Evolutionary conservation across 495 filamentous ascomycete genomes (phyloP).

Genomic region (Talaromyces nanjingensis): DNA sequence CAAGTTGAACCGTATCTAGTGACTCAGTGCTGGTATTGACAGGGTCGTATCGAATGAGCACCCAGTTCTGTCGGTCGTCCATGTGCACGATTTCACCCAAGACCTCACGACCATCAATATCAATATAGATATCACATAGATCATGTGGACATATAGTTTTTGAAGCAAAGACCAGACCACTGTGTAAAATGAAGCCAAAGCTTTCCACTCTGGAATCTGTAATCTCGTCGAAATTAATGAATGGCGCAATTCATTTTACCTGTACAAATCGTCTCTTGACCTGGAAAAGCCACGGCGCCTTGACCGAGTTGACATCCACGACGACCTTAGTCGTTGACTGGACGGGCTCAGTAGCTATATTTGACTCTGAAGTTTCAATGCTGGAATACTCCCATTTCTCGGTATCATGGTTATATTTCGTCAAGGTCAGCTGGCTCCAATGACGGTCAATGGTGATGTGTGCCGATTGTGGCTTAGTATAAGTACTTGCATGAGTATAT

Average conservation of each 20-base stretch:
- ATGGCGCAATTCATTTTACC: slow-evolving; percentile 5
- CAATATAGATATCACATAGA: slow-evolving; percentile 8
- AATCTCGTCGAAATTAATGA: neutral
- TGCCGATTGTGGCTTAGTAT: neutral
- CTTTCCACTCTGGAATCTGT: neutral
- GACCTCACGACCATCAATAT: slow-evolving; percentile 5
- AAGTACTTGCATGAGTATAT: neutral
- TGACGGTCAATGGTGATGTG: slow-evolving; percentile 5
- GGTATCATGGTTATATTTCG: neutral
- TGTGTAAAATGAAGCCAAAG: slow-evolving; percentile 4
- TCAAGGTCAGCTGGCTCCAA: neutral
- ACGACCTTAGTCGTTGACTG: neutral
- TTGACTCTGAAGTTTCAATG: neutral
- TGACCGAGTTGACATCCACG: neutral
- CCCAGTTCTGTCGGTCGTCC: slow-evolving; percentile 5
- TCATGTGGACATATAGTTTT: slow-evolving; percentile 4
- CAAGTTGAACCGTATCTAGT: neutral
- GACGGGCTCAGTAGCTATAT: neutral
- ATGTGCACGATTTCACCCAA: slow-evolving; percentile 3
- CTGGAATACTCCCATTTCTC: slow-evolving; percentile 5
- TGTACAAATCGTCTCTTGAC: slow-evolving; percentile 7
- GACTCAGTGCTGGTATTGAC: neutral
- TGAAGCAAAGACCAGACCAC: neutral
- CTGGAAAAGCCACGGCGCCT: neutral
- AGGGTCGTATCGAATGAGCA: slow-evolving; percentile 1